phyloP scores from a whole-genome alignment of 179 eudicot genomes.

The Camellia oleifera region DNA sequence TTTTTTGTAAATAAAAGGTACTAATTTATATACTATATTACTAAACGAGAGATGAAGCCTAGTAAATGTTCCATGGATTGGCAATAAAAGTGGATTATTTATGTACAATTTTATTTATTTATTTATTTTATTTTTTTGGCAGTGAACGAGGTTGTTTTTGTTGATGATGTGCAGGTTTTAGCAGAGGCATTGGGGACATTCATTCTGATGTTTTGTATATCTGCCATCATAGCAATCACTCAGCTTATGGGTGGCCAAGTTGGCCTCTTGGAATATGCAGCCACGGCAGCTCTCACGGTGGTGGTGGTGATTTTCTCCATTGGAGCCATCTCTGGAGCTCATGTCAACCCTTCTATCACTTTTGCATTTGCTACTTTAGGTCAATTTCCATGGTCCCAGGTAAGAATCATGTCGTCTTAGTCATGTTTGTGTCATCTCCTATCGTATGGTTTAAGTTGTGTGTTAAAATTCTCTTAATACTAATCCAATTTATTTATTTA shows the following conservation, averaged over 20 bases:
- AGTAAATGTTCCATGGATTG: too few species aligned
- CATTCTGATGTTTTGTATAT: slow-evolving; percentile 65
- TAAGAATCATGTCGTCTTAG: slow-evolving; percentile 2
- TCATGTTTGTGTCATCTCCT: too few species aligned
- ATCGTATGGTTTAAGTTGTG: too few species aligned
- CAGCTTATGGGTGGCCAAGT: slow-evolving; percentile 39
- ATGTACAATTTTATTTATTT: not conserved
- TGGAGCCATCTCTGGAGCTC: slow-evolving; percentile 80
- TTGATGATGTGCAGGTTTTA: slow-evolving; percentile 36
- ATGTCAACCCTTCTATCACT: slow-evolving; percentile 87
- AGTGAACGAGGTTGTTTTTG: too few species aligned
- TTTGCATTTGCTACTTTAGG: slow-evolving; percentile 80
- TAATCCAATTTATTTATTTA: too few species aligned
- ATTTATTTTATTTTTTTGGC: too few species aligned
- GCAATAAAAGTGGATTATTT: too few species aligned
- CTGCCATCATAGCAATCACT: slow-evolving; percentile 66
- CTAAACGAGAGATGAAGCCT: too few species aligned
- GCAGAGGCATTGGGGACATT: slow-evolving; percentile 75
- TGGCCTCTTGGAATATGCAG: slow-evolving; percentile 69
- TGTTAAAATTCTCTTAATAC: too few species aligned
- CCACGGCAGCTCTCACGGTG: slow-evolving; percentile 69
- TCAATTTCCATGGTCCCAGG: slow-evolving; percentile 83
- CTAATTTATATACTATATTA: too few species aligned
- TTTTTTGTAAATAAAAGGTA: too few species aligned
- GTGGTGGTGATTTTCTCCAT: slow-evolving; percentile 60